These are phyloP conservation scores for Trichomonas vaginalis DNA, from an alignment of 208 protist species.

Conservation along the genomic window DNA sequence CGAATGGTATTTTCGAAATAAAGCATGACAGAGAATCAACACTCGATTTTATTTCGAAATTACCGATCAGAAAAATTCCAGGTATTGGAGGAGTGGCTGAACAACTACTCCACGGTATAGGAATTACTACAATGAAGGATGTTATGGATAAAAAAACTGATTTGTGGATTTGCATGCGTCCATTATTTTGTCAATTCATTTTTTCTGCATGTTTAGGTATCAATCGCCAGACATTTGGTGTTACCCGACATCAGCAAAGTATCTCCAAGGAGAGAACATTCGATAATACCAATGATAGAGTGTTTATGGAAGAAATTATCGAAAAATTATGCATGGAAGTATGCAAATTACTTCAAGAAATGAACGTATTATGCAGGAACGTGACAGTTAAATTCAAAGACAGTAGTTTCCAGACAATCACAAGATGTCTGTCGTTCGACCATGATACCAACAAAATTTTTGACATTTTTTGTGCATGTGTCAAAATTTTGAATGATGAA, in stretches of 20 bases:
- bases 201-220: neutral
- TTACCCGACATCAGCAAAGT: neutral
- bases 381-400: neutral
- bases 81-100: neutral
- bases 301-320: neutral
- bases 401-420: neutral
- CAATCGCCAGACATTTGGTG: neutral
- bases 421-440: neutral
- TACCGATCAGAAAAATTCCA: conserved; percentile 5
- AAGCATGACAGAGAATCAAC: neutral
- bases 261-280: neutral
- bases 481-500: neutral
- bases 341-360: neutral
- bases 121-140: neutral
- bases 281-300: neutral
- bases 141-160: neutral
- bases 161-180: neutral
- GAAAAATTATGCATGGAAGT: neutral
- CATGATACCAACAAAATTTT: neutral
- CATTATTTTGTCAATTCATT: neutral
- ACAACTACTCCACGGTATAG: neutral
- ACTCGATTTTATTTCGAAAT: neutral
- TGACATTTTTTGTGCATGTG: neutral
- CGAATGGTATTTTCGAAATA: neutral
- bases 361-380: neutral